Percentiles rank a stretch among this genome's conserved stretches.
phyloP scores from a whole-genome alignment of 495 filamentous ascomycete species.

The Haplographium delicatum region DNA sequence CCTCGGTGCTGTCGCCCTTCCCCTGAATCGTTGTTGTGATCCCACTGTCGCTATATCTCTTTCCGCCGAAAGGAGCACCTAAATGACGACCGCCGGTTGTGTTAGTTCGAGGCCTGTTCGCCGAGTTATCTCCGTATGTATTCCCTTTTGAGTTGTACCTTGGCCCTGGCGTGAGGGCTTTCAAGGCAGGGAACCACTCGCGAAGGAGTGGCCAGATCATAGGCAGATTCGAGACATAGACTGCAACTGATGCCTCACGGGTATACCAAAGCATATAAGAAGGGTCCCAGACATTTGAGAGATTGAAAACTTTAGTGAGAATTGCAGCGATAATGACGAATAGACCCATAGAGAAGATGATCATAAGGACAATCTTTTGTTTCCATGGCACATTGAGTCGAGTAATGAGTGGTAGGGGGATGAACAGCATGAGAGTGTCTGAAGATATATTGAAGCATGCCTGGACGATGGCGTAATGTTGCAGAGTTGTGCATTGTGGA shows the following conservation, averaged over 20 bases:
- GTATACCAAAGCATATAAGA: constrained; percentile 48
- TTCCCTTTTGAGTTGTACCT: background rate
- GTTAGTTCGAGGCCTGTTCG: background rate
- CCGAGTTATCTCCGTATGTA: background rate
- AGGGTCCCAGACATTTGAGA: constrained; percentile 34
- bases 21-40: constrained; percentile 8
- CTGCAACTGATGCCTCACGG: constrained; percentile 39
- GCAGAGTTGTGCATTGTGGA: constrained; percentile 42
- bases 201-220: constrained; percentile 41
- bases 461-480: constrained; percentile 41
- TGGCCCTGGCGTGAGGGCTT: constrained; percentile 3
- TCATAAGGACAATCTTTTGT: constrained; percentile 36
- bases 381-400: constrained; percentile 32
- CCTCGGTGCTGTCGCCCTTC: constrained; percentile 16
- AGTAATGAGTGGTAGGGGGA: constrained; percentile 39
- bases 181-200: constrained; percentile 15
- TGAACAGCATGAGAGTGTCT: constrained; percentile 40
- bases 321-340: constrained; percentile 42
- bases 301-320: constrained; percentile 42
- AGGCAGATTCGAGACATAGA: constrained; percentile 45
- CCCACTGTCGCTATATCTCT: constrained; percentile 4
- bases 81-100: background rate
- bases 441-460: constrained; percentile 45
- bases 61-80: constrained; percentile 3
- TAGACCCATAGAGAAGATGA: constrained; percentile 41